phyloP scores from a whole-genome alignment of 805 yeast species.

The Wickerhamiella azymoides region DNA sequence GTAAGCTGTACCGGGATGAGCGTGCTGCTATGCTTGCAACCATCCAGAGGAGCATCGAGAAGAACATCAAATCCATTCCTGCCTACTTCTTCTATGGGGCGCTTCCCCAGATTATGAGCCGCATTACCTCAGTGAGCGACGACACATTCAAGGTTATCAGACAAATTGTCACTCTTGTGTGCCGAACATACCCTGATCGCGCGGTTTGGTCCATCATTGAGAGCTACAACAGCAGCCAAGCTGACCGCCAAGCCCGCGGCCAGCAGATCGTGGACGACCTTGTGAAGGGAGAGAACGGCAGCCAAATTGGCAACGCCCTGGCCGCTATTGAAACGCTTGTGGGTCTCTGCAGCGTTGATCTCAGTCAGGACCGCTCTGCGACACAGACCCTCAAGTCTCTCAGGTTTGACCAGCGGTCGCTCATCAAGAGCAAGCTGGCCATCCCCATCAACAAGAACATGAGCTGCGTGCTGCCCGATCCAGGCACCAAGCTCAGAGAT shows the following conservation, averaged over 20 bases:
- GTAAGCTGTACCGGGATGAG: background rate
- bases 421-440: conserved; percentile 12
- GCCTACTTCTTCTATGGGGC: conserved; percentile 64
- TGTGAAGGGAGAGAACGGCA: conserved; percentile 5
- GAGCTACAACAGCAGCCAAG: conserved; percentile 44
- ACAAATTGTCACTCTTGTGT: conserved; percentile 43
- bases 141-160: conserved; percentile 43
- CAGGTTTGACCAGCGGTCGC: background rate
- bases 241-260: conserved; percentile 35
- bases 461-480: conserved; percentile 13
- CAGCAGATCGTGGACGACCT: conserved; percentile 27
- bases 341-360: background rate
- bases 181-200: conserved; percentile 60
- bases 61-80: conserved; percentile 31
- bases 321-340: background rate
- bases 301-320: background rate
- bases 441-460: conserved; percentile 19
- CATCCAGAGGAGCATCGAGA: background rate
- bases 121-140: conserved; percentile 51
- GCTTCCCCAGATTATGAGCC: conserved; percentile 70
- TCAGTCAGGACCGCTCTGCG: background rate
- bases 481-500: conserved; percentile 4
- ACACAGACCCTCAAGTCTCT: background rate
- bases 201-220: conserved; percentile 77
- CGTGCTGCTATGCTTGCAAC: background rate